A percentile compares a stretch with the other conserved stretches of the same genome.
These are phyloP conservation scores for Eucalyptus brandiana DNA, from an alignment of 345 rosid species.

Conservation along the genomic window DNA sequence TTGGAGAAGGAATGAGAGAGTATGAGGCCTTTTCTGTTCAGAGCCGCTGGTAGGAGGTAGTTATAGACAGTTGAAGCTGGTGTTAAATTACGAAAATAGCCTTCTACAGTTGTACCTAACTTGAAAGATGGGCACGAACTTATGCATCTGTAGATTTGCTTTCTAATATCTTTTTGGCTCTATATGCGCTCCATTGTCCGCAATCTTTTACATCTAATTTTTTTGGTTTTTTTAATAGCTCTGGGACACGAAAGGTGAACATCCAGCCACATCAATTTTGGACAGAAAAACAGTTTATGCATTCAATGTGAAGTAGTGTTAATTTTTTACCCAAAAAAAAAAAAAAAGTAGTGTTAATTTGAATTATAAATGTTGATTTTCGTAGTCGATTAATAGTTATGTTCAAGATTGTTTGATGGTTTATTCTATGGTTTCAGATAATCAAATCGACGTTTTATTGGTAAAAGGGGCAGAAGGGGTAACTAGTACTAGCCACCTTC, in stretches of 20 bases:
- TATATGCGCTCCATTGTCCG: neutral
- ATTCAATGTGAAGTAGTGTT: neutral
- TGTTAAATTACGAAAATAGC: neutral
- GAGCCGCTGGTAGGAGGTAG: neutral
- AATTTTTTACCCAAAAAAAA: neutral
- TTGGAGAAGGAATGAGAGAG: neutral
- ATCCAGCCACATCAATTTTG: neutral
- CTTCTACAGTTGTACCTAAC: neutral
- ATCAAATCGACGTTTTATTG: neutral
- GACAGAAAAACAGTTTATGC: neutral
- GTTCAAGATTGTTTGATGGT: neutral
- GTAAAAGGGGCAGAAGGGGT: neutral
- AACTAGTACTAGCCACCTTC: neutral
- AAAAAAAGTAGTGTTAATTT: neutral
- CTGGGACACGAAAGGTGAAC: neutral
- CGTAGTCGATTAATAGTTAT: neutral
- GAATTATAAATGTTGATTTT: neutral
- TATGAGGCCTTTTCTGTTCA: neutral
- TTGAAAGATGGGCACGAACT: neutral
- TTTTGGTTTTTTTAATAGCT: neutral
- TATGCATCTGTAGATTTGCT: neutral
- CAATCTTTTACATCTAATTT: neutral
- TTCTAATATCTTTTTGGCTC: neutral
- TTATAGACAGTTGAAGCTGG: slow-evolving; percentile 19
- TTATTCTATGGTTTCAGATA: neutral